phyloP scores from a whole-genome alignment of 1,139 yeast genomes.

The Sugiyamaella grinbergsii region DNA sequence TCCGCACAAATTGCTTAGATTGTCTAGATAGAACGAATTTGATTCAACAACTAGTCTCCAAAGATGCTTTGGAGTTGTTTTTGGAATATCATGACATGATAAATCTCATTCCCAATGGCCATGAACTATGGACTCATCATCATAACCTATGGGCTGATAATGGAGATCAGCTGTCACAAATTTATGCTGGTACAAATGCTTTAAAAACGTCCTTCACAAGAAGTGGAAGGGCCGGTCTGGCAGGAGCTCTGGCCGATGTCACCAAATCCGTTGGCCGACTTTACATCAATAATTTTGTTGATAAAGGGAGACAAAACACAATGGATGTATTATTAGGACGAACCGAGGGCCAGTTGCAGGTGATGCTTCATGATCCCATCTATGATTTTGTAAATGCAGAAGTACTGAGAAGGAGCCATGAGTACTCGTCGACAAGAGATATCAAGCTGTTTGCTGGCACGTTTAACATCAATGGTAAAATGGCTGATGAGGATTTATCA shows the following conservation, averaged over 20 bases:
- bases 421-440: conserved; percentile 62
- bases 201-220: conserved; percentile 90
- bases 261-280: conserved; percentile 93
- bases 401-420: conserved; percentile 52
- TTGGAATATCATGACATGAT: conserved; percentile 51
- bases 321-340: conserved; percentile 86
- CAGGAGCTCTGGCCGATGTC: conserved; percentile 95
- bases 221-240: conserved; percentile 92
- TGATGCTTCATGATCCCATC: conserved; percentile 81
- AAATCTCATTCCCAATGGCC: conserved; percentile 39
- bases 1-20: conserved; percentile 91
- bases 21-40: conserved; percentile 94
- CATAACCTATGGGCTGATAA: conserved; percentile 95
- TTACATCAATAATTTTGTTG: conserved; percentile 95
- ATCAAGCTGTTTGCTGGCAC: conserved; percentile 80
- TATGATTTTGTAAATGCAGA: conserved; percentile 74
- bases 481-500: conserved; percentile 56
- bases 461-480: conserved; percentile 82
- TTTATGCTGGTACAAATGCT: conserved; percentile 97
- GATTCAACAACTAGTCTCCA: conserved; percentile 82
- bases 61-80: conserved; percentile 65
- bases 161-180: conserved; percentile 95
- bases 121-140: conserved; percentile 65
- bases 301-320: conserved; percentile 81
- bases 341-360: conserved; percentile 69